Evolutionary conservation across 331 rosid species (phyloP), one percentile per base, ranked within the genome.

Genomic region (Arachis monticola): DNA sequence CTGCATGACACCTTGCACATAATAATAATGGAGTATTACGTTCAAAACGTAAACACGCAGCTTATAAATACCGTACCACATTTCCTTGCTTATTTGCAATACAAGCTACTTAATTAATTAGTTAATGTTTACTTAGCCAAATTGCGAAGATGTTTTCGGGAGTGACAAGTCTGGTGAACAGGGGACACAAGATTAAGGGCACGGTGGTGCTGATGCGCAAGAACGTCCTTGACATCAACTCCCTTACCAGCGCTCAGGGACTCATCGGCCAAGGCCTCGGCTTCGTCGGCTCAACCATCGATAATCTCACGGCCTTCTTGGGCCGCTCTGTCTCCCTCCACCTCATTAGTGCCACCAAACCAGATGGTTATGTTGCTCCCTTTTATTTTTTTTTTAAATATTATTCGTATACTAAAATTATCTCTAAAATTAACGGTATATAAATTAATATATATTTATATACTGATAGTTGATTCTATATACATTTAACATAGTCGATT

Each of bases 191-290:
- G 75, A 69, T 84, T 5, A 80, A 77, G 27, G 87, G 87, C 11
- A 84, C 78, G 3, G 85, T 84, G 65, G 80, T 84, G 46, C 56
- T 84, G 80, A 80, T 80, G 85, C 31, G 78, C 0, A 84, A 84
- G 73, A 84, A 84, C 22, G 83, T 84, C 56, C 52, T 84, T 48
- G 87, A 84, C 7, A 46, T 84, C 12, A 80, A 77, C 51, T 77
- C 73, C 41, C 4, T 84, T 30, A 83, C 83, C 0, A 70, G 81
- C 64, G 73, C 58, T 75, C 57, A 58, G 6, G 84, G 84, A 7
- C 0, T 75, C 8, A 3, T 80, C 0, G 77, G 77, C 22, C 32
- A 55, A 62, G 84, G 84, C 3, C 0, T 80, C 0, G 75, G 10
- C 51, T 0, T 82, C 0, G 0, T 66, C 32, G 80, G 70, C 7